Percentiles rank a stretch among this genome's conserved stretches.
Evolutionary conservation across 148 eudicot genomes (phyloP).

Genomic region (Gaultheria prostrata): DNA sequence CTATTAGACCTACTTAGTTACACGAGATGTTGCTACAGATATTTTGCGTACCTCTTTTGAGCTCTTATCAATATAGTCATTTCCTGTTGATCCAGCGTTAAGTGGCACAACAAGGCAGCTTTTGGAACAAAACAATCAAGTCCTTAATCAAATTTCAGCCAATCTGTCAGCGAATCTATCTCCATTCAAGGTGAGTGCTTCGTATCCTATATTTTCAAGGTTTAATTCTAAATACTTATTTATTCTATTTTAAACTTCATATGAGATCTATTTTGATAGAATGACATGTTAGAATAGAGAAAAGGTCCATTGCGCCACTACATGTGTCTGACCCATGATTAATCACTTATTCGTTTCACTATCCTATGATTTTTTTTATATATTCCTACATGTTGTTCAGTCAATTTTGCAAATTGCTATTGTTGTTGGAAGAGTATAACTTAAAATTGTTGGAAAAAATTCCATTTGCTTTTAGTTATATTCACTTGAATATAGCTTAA

Average conservation of each 20-base stretch:
- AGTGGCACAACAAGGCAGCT: constrained; percentile 54
- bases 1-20: neutral
- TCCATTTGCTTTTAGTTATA: neutral
- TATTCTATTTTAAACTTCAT: neutral
- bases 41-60: neutral
- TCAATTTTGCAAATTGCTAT: neutral
- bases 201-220: neutral
- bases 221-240: neutral
- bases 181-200: constrained; percentile 41
- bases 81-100: constrained; percentile 41
- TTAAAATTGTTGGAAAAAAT: neutral
- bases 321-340: neutral
- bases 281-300: neutral
- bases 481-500: neutral
- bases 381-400: neutral
- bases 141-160: constrained; percentile 49
- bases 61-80: constrained; percentile 3
- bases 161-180: constrained; percentile 59
- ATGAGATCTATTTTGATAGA: neutral
- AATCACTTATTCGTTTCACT: neutral
- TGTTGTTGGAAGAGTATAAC: neutral
- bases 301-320: neutral
- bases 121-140: constrained; percentile 58
- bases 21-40: neutral
- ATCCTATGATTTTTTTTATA: neutral